Conservation (phyloP, 352 stramenopile genomes). For the Phytophthora pluvialis region DNA sequence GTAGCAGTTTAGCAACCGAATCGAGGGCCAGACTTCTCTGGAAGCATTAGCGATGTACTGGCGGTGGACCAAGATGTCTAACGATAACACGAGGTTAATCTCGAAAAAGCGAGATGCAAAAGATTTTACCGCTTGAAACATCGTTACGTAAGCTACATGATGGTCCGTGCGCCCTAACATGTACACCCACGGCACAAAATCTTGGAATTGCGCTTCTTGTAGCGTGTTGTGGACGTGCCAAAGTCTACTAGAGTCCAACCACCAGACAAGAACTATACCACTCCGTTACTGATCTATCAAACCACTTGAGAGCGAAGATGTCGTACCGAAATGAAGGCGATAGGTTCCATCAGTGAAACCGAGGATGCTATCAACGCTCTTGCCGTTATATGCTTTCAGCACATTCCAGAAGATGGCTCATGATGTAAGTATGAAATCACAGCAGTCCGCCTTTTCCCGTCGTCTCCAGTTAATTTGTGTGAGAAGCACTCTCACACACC, state of each 20-base stretch:
- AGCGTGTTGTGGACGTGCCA: conserved; percentile 30
- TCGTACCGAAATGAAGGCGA: too few species aligned
- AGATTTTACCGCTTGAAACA: conserved; percentile 14
- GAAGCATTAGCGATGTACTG: conserved; percentile 29
- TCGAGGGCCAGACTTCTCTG: conserved; percentile 13
- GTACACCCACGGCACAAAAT: conserved; percentile 31
- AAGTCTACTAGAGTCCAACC: conserved; percentile 35
- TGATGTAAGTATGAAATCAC: too few species aligned
- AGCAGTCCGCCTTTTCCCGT: too few species aligned
- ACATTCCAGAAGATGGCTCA: too few species aligned
- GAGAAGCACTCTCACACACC: too few species aligned
- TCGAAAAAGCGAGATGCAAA: conserved; percentile 21
- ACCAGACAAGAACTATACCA: not conserved
- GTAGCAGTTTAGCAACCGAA: conserved; percentile 24
- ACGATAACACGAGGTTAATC: conserved; percentile 14
- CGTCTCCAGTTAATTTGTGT: too few species aligned
- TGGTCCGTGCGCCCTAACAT: conserved; percentile 35
- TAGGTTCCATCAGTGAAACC: too few species aligned
- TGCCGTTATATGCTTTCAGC: too few species aligned
- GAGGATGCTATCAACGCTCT: too few species aligned
- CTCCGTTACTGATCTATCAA: too few species aligned
- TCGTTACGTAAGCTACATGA: conserved; percentile 16
- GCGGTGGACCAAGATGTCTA: conserved; percentile 23
- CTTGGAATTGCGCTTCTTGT: conserved; percentile 25
- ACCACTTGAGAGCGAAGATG: too few species aligned